Evolutionary conservation across 345 rosid genomes (phyloP), one percentile per base, ranked within the genome.

Genomic region (Leavenworthia alabamica): DNA sequence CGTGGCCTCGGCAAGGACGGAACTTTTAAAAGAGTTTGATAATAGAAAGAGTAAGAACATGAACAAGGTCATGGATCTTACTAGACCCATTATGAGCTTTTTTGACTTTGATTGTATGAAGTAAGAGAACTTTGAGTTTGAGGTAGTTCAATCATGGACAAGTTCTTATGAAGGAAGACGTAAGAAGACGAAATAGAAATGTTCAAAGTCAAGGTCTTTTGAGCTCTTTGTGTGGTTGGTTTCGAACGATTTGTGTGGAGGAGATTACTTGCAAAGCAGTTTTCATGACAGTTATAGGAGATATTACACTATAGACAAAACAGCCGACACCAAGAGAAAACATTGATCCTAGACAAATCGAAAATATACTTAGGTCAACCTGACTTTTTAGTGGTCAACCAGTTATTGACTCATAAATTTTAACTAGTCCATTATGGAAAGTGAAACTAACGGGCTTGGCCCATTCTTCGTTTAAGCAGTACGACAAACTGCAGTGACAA

Each of bases 121-220:
- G 44, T 54, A 52, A 33, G 44, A 41, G 46, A 61, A 31, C 27
- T 33, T 42, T 58, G 11, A 15, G 60, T 23, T 39, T 22, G 49
- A 3, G 45, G 42, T 35, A 45, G 10, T 51, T 12, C 50, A 11
- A 3, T 23, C 10, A 43, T 45, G 54, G 23, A 50, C 60, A 39
- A 42, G 40, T 42, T 58, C 4, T 50, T 60, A 50, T 42, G 64
- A 13, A n/a, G n/a, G n/a, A n/a, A 37, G 17, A 5, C 13, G 42
- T 37, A 37, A 24, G 68, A 70, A 16, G 50, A 15, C 8, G 29
- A 12, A 26, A n/a, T 26, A 13, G 57, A 62, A 54, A 61, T 36
- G 63, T 43, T 52, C 55, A 60, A 60, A 68, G 73, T 61, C 74
- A 70, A 62, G 0, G 68, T 62, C 68, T 45, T 62, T 19, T 11